Percentiles rank a stretch among this genome's conserved stretches.
These are phyloP conservation scores for Eucalyptus regnans DNA, from an alignment of 345 rosid species.

Conservation along the genomic window DNA sequence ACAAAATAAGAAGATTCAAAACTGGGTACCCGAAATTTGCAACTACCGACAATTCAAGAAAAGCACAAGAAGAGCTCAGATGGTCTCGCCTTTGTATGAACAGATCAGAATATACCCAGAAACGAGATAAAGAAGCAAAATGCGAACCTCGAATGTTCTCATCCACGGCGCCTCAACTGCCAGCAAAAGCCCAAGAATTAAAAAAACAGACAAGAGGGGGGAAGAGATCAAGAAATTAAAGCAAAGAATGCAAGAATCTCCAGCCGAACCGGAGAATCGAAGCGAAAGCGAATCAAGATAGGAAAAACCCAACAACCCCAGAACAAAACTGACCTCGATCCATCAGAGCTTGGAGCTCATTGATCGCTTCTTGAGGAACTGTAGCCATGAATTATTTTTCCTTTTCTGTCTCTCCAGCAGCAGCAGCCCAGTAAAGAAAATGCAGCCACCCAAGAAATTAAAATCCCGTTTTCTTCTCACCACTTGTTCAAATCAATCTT, in stretches of 20 bases:
- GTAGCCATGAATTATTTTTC: conserved; percentile 15
- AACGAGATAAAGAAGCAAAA: neutral
- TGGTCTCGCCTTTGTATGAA: neutral
- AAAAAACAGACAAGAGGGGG: neutral
- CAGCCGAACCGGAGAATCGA: neutral
- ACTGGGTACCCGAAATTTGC: neutral
- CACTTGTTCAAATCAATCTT: neutral
- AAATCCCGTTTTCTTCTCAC: neutral
- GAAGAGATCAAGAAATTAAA: neutral
- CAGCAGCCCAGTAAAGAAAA: neutral
- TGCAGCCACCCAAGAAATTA: neutral
- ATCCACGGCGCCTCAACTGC: conserved; percentile 56
- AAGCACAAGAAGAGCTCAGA: neutral
- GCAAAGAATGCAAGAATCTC: neutral
- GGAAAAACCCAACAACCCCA: neutral
- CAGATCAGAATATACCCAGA: conserved; percentile 1
- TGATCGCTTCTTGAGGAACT: conserved; percentile 36
- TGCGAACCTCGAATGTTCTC: conserved; percentile 43
- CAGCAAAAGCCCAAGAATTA: neutral
- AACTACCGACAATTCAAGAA: neutral
- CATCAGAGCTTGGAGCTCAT: conserved; percentile 24
- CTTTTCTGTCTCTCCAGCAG: neutral
- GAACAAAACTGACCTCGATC: neutral
- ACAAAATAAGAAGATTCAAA: neutral
- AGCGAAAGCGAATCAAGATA: neutral